These are phyloP conservation scores for Penicillium goetzii DNA, from an alignment of 495 filamentous ascomycete genomes.

Conservation along the genomic window DNA sequence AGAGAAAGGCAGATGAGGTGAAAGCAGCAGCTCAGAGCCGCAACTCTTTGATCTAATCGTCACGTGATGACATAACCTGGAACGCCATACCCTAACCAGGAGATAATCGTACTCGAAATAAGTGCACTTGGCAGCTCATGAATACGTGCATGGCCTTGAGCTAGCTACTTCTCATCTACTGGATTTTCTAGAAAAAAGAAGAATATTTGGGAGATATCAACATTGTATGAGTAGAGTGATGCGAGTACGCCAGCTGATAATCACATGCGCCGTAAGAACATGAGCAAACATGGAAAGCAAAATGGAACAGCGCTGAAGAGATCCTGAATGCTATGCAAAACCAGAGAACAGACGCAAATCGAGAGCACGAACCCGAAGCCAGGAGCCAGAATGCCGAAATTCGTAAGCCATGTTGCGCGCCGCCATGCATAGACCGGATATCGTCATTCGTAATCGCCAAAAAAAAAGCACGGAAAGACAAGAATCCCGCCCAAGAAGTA, in stretches of 20 bases:
- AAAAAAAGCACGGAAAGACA: conserved; percentile 27
- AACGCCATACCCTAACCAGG: neutral
- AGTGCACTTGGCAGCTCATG: neutral
- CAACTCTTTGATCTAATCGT: conserved; percentile 21
- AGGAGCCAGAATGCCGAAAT: conserved; percentile 39
- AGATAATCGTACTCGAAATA: neutral
- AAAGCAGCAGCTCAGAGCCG: conserved; percentile 23
- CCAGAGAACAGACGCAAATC: conserved; percentile 31
- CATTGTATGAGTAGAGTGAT: conserved; percentile 21
- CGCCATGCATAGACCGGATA: conserved; percentile 42
- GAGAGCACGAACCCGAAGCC: conserved; percentile 40
- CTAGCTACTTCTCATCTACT: neutral
- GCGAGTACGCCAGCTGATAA: conserved; percentile 22
- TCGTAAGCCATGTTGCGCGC: conserved; percentile 40
- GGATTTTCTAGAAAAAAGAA: neutral
- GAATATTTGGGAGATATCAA: neutral
- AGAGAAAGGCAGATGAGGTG: conserved; percentile 15
- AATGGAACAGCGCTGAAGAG: conserved; percentile 28
- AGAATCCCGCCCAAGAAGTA: conserved; percentile 15
- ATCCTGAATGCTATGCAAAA: conserved; percentile 38
- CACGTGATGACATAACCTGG: conserved; percentile 22
- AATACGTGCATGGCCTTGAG: neutral
- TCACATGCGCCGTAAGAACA: conserved; percentile 7
- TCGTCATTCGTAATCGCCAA: conserved; percentile 35
- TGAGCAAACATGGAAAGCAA: conserved; percentile 13